A percentile compares a stretch with the other conserved stretches of the same genome.
phyloP scores from a whole-genome alignment of 208 protist genomes.

The Leishmania mexicana region DNA sequence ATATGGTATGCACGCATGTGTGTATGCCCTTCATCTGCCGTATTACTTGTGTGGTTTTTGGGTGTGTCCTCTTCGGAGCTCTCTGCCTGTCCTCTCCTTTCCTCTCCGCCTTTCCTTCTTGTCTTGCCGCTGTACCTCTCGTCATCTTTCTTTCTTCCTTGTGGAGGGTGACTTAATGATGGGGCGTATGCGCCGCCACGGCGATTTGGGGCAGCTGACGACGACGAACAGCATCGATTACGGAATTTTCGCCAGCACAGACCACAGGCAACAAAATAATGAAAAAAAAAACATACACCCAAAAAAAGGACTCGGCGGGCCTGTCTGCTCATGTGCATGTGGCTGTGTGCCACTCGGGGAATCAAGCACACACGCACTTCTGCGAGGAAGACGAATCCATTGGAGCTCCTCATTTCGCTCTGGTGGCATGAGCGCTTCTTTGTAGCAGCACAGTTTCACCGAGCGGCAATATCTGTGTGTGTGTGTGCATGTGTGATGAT shows the following conservation, averaged over 20 bases:
- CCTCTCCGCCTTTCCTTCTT: background rate
- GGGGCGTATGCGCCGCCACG: background rate
- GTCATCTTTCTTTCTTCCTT: background rate
- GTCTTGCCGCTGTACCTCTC: background rate
- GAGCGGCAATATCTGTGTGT: too few species aligned
- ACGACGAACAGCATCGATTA: background rate
- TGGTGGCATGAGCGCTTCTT: background rate
- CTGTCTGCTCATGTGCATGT: background rate
- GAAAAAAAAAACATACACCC: background rate
- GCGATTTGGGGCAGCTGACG: background rate
- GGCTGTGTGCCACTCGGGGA: background rate
- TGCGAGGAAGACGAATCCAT: background rate
- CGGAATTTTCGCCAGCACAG: background rate
- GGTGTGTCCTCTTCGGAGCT: background rate
- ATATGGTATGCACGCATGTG: too few species aligned
- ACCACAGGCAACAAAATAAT: background rate
- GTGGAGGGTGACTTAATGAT: background rate
- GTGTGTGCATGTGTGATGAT: too few species aligned
- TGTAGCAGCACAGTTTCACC: background rate
- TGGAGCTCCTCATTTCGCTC: background rate
- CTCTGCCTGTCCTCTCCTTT: background rate
- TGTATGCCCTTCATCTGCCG: background rate
- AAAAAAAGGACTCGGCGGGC: background rate
- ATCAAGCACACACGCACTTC: background rate
- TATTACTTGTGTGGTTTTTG: background rate